Percentiles rank a stretch among this genome's conserved stretches.
Conservation (phyloP, 345 rosid genomes). For the Viola odorata region DNA sequence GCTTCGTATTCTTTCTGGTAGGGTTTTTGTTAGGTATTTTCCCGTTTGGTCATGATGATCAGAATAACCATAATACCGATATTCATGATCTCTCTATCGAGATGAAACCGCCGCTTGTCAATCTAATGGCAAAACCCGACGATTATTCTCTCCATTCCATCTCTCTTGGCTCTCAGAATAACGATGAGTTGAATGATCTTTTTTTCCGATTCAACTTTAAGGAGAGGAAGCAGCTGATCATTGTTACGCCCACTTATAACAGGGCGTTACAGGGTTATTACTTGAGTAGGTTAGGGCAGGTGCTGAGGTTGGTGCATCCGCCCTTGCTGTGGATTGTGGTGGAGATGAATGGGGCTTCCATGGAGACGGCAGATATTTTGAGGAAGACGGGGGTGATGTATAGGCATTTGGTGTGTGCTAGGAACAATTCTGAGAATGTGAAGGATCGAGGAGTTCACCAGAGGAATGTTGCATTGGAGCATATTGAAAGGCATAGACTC, state of each 20-base stretch:
- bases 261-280: slow-evolving; percentile 74
- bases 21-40: slow-evolving; percentile 64
- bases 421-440: slow-evolving; percentile 48
- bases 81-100: slow-evolving; percentile 54
- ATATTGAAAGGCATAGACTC: slow-evolving; percentile 67
- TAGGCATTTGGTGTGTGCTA: slow-evolving; percentile 60
- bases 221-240: slow-evolving; percentile 65
- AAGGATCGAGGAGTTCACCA: slow-evolving; percentile 77
- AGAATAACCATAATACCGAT: slow-evolving; percentile 39
- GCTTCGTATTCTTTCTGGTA: slow-evolving; percentile 49
- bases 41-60: slow-evolving; percentile 54
- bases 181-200: slow-evolving; percentile 15
- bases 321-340: slow-evolving; percentile 93
- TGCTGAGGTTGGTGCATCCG: slow-evolving; percentile 63
- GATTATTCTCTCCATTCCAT: slow-evolving; percentile 23
- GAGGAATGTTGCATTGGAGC: slow-evolving; percentile 73
- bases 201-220: slow-evolving; percentile 26
- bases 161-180: slow-evolving; percentile 16
- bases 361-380: slow-evolving; percentile 76
- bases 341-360: slow-evolving; percentile 56
- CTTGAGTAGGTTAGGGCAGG: slow-evolving; percentile 69
- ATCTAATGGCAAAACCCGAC: slow-evolving; percentile 28
- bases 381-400: slow-evolving; percentile 84
- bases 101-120: slow-evolving; percentile 51
- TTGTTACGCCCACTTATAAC: slow-evolving; percentile 80